Evolutionary conservation across 1,139 yeast genomes (phyloP).

Genomic region (Kodamaea arcana): DNA sequence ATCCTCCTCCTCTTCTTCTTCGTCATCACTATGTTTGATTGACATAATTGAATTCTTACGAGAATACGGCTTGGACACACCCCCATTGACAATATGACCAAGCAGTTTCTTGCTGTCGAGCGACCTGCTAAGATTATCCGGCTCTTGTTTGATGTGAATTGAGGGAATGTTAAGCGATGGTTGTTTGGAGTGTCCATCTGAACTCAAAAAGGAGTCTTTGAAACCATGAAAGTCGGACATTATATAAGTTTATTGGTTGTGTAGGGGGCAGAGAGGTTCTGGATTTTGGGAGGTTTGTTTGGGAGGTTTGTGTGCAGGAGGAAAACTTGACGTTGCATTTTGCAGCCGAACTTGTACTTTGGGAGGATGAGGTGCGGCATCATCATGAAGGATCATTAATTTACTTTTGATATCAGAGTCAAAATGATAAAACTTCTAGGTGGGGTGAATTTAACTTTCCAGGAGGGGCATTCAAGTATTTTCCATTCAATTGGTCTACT

Average conservation of each 20-base stretch:
- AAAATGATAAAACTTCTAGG: no score
- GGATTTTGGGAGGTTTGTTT: no score
- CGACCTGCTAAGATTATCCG: slow-evolving; percentile 29
- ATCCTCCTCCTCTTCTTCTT: slow-evolving; percentile 28
- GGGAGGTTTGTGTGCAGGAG: no score
- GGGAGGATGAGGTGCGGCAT: no score
- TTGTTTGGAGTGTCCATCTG: slow-evolving; percentile 12
- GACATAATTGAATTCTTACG: slow-evolving; percentile 35
- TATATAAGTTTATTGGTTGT: not conserved
- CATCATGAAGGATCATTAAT: no score
- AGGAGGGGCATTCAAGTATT: no score
- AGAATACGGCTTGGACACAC: slow-evolving; percentile 40
- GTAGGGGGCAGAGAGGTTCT: no score
- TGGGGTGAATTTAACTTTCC: no score
- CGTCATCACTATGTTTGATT: slow-evolving; percentile 25
- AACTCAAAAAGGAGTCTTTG: slow-evolving; percentile 16
- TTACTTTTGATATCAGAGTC: no score
- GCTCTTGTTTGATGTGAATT: slow-evolving; percentile 27
- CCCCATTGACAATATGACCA: slow-evolving; percentile 22
- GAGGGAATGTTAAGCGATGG: slow-evolving; percentile 24
- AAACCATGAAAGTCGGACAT: slow-evolving; percentile 24
- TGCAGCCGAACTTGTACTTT: no score
- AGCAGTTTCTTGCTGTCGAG: slow-evolving; percentile 38
- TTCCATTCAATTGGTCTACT: not conserved
- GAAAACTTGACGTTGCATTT: no score